Conservation (phyloP, 78 protist species). For the Bodo saltans region DNA sequence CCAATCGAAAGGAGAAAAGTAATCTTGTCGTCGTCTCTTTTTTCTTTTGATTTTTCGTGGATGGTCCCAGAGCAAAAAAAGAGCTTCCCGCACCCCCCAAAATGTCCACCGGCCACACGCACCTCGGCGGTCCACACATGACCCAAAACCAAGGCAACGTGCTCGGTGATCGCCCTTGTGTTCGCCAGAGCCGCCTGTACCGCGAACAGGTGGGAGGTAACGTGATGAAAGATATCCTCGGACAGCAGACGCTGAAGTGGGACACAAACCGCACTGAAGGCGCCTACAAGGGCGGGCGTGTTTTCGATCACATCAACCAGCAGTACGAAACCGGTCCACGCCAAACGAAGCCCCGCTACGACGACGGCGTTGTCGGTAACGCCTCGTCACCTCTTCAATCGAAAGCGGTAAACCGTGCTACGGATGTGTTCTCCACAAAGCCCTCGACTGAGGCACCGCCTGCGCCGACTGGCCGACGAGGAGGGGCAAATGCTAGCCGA, state of each 20-base stretch:
- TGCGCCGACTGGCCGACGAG: neutral
- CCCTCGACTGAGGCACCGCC: too few species aligned
- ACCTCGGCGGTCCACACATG: neutral
- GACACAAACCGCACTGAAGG: neutral
- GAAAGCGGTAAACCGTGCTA: too few species aligned
- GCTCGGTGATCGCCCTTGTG: neutral
- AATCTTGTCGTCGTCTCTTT: too few species aligned
- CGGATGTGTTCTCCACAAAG: too few species aligned
- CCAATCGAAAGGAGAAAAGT: too few species aligned
- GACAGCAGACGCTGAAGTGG: neutral
- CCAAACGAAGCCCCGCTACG: too few species aligned
- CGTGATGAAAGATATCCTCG: neutral
- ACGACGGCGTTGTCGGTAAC: too few species aligned
- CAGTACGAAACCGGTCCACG: too few species aligned
- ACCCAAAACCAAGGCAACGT: neutral
- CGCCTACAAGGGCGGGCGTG: neutral
- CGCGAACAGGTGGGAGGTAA: neutral
- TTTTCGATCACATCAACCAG: neutral
- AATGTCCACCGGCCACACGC: neutral
- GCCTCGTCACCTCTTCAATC: too few species aligned
- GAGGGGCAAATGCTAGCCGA: neutral
- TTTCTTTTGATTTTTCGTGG: too few species aligned
- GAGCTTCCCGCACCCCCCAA: too few species aligned
- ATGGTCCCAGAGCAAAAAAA: too few species aligned
- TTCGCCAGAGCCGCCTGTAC: neutral